phyloP scores from a whole-genome alignment of 225 moss, liverwort and hornwort genomes.

The Physcomitrium patens region DNA sequence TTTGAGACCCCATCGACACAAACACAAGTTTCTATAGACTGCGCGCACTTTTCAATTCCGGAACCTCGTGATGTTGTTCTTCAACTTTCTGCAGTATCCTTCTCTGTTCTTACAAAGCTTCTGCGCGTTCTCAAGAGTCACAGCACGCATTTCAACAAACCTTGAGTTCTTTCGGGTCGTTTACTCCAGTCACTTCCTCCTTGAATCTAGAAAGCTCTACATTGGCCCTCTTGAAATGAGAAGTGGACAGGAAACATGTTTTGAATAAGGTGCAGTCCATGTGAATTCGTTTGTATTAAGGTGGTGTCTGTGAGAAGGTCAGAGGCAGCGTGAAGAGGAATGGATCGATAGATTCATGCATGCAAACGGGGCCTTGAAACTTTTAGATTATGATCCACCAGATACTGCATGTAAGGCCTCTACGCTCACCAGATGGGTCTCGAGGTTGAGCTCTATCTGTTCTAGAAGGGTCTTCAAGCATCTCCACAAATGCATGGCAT shows the following conservation, averaged over 20 bases:
- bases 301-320: too few relatives aligned
- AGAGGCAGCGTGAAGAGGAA: too few relatives aligned
- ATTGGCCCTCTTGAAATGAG: background rate
- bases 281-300: too few relatives aligned
- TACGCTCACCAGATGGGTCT: too few relatives aligned
- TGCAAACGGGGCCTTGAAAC: too few relatives aligned
- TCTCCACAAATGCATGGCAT: too few relatives aligned
- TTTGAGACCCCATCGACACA: background rate
- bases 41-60: background rate
- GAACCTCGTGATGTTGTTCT: background rate
- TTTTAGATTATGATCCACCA: too few relatives aligned
- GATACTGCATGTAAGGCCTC: too few relatives aligned
- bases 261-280: too few relatives aligned
- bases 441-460: too few relatives aligned
- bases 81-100: background rate
- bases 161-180: background rate
- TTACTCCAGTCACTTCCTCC: background rate
- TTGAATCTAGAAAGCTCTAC: background rate
- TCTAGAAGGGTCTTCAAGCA: too few relatives aligned
- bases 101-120: background rate
- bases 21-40: background rate
- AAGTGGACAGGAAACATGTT: background rate
- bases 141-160: background rate
- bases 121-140: background rate
- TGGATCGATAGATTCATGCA: too few relatives aligned